Conservation (phyloP, 2,329 filamentous ascomycete genomes). For the Colletotrichum cereale region DNA sequence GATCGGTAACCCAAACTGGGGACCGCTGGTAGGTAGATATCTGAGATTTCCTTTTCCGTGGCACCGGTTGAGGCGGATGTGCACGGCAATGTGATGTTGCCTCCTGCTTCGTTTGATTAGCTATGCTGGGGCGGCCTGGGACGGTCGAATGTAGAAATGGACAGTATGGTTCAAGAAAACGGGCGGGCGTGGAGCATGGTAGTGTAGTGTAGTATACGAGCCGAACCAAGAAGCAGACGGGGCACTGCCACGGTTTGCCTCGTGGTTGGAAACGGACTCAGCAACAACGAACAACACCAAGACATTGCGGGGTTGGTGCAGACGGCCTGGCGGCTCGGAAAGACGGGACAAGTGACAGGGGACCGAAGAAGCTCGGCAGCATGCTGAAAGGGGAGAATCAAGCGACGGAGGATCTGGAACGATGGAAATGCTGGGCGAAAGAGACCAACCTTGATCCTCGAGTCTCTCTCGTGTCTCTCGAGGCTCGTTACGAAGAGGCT, state of each 20-base stretch:
- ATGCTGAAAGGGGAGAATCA: constrained; percentile 12
- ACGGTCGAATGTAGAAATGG: constrained; percentile 52
- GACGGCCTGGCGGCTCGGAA: constrained; percentile 42
- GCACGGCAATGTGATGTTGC: background rate
- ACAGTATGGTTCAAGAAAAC: constrained; percentile 49
- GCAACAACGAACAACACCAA: constrained; percentile 49
- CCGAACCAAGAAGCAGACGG: constrained; percentile 56
- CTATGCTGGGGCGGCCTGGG: constrained; percentile 57
- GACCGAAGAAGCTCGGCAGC: constrained; percentile 50
- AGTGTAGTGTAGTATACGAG: constrained; percentile 45
- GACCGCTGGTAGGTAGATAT: constrained; percentile 23
- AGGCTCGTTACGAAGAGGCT: background rate
- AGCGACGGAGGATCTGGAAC: background rate
- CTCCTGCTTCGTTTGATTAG: constrained; percentile 47
- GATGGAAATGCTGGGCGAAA: background rate
- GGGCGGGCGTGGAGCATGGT: constrained; percentile 49
- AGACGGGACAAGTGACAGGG: constrained; percentile 45
- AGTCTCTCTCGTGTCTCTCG: background rate
- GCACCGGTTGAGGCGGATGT: background rate
- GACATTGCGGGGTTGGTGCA: constrained; percentile 53
- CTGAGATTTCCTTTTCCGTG: background rate
- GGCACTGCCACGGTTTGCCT: constrained; percentile 54
- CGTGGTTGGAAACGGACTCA: constrained; percentile 52
- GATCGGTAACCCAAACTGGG: background rate
- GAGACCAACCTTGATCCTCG: constrained; percentile 19